These are phyloP conservation scores for Coemansia sp. DNA, from an alignment of 192 early-diverging fungal genomes.

Conservation along the genomic window DNA sequence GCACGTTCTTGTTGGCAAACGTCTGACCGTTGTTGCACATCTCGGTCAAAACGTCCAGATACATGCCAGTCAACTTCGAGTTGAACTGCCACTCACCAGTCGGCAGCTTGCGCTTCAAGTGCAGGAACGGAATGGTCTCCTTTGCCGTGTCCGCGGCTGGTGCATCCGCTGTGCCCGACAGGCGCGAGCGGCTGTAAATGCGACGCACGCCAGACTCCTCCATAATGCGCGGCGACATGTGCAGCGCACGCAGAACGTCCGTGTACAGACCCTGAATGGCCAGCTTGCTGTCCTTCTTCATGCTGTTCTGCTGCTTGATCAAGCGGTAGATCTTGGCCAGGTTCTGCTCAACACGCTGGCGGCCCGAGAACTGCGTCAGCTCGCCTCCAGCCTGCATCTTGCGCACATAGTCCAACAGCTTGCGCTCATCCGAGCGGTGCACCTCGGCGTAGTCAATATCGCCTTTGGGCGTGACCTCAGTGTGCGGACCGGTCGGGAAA, in stretches of 20 bases:
- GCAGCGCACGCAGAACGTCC: conserved; percentile 70
- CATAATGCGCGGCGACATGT: conserved; percentile 72
- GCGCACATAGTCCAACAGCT: conserved; percentile 91
- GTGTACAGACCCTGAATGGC: conserved; percentile 68
- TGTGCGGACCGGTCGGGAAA: conserved; percentile 81
- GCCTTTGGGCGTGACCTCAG: conserved; percentile 75
- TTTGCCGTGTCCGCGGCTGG: conserved; percentile 40
- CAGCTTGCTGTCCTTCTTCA: conserved; percentile 72
- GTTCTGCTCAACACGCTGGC: conserved; percentile 76
- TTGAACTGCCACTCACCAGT: conserved; percentile 81
- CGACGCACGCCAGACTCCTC: conserved; percentile 57
- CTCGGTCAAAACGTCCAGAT: conserved; percentile 77
- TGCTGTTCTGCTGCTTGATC: conserved; percentile 72
- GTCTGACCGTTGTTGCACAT: conserved; percentile 82
- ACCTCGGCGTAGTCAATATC: conserved; percentile 84
- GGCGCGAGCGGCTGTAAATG: conserved; percentile 46
- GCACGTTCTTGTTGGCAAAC: conserved; percentile 79
- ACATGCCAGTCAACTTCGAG: conserved; percentile 70
- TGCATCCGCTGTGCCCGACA: conserved; percentile 11
- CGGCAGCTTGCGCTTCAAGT: conserved; percentile 68
- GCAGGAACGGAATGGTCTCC: conserved; percentile 76
- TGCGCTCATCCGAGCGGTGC: conserved; percentile 76
- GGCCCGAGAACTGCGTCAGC: conserved; percentile 72
- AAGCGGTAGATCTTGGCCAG: conserved; percentile 76
- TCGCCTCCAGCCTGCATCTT: conserved; percentile 76